phyloP scores from a whole-genome alignment of 495 filamentous ascomycete genomes.

The Podospora didyma region DNA sequence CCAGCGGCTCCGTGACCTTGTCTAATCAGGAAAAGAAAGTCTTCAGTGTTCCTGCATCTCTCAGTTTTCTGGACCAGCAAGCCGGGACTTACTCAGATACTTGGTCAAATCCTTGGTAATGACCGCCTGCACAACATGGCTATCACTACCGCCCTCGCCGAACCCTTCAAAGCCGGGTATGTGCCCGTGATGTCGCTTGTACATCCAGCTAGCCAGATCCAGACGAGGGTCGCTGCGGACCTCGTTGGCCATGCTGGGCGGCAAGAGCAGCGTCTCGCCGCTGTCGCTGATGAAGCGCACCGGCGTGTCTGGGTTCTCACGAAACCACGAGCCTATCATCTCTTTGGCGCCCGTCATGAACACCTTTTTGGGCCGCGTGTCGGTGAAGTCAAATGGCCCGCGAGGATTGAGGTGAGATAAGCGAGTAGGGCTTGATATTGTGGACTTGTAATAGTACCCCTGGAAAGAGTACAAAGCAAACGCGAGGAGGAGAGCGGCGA shows the following conservation, averaged over 20 bases:
- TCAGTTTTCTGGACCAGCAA: neutral
- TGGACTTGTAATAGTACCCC: neutral
- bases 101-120: slow-evolving; percentile 47
- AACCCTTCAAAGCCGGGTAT: slow-evolving; percentile 48
- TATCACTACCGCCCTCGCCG: slow-evolving; percentile 16
- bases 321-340: slow-evolving; percentile 15
- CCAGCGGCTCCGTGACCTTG: slow-evolving; percentile 30
- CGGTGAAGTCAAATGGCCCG: slow-evolving; percentile 9
- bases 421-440: no score
- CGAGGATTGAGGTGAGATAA: slow-evolving; percentile 16
- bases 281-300: slow-evolving; percentile 24
- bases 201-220: slow-evolving; percentile 33
- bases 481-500: neutral
- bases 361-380: slow-evolving; percentile 13
- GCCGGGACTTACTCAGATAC: slow-evolving; percentile 31
- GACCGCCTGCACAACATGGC: slow-evolving; percentile 32
- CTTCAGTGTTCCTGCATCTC: neutral
- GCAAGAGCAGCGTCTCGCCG: slow-evolving; percentile 36
- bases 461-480: slow-evolving; percentile 1
- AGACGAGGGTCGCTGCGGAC: slow-evolving; percentile 39
- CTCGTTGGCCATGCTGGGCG: slow-evolving; percentile 44
- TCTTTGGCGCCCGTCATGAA: slow-evolving; percentile 2
- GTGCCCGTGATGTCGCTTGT: slow-evolving; percentile 42
- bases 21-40: slow-evolving; percentile 12
- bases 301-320: slow-evolving; percentile 15